phyloP scores from a whole-genome alignment of 192 early-diverging fungal genomes.

The Dispira parvispora region DNA sequence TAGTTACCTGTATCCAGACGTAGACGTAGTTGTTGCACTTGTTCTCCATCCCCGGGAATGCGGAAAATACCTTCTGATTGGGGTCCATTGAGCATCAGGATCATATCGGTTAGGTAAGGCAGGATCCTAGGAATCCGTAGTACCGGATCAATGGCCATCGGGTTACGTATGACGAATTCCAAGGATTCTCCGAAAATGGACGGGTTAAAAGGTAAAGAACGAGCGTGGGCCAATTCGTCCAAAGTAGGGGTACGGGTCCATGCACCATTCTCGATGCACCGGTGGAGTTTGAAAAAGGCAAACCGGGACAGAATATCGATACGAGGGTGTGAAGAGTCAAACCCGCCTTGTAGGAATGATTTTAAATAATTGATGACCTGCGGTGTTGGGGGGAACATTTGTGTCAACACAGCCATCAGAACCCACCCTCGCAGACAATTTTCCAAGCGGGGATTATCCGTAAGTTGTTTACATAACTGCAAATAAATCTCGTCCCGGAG shows the following conservation, averaged over 20 bases:
- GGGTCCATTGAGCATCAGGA: conserved; percentile 59
- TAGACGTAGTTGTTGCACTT: conserved; percentile 54
- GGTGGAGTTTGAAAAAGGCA: conserved; percentile 23
- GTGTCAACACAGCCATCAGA: conserved; percentile 60
- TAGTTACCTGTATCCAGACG: conserved; percentile 73
- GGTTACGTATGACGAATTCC: conserved; percentile 58
- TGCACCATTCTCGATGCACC: conserved; percentile 60
- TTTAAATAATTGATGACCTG: conserved; percentile 72
- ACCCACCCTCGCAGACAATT: conserved; percentile 73
- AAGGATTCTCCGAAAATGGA: conserved; percentile 84
- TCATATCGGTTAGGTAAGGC: conserved; percentile 54
- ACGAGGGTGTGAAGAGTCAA: conserved; percentile 28
- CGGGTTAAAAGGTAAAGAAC: conserved; percentile 66
- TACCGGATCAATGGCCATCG: conserved; percentile 20
- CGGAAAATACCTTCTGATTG: conserved; percentile 88
- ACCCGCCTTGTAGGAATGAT: conserved; percentile 52
- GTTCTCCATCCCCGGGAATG: conserved; percentile 82
- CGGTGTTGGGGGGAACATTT: conserved; percentile 83
- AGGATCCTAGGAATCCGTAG: conserved; percentile 65
- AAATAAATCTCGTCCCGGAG: conserved; percentile 91
- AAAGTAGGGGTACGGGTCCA: conserved; percentile 56
- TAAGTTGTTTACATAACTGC: conserved; percentile 81
- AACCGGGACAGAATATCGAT: conserved; percentile 24
- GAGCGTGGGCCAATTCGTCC: conserved; percentile 49
- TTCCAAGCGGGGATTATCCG: conserved; percentile 50